A percentile compares a stretch with the other conserved stretches of the same genome.
These are phyloP conservation scores for Xylariaceae sp. DNA, from an alignment of 2,329 filamentous ascomycete species.

Conservation along the genomic window DNA sequence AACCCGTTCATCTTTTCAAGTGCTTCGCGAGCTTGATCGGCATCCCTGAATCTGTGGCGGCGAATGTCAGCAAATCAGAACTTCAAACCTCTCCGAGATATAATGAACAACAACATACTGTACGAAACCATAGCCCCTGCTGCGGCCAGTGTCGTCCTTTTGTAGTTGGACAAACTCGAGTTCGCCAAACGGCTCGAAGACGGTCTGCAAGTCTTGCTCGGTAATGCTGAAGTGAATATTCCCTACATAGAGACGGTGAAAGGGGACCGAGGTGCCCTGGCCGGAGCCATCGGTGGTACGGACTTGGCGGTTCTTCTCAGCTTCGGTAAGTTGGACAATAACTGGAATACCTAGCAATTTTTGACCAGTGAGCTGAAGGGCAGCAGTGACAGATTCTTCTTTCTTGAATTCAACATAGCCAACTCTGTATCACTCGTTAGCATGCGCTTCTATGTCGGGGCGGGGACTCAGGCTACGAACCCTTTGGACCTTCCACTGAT, in stretches of 20 bases:
- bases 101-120: slow-evolving; percentile 61
- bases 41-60: slow-evolving; percentile 70
- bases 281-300: slow-evolving; percentile 67
- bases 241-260: slow-evolving; percentile 96
- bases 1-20: slow-evolving; percentile 99
- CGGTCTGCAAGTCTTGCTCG: slow-evolving; percentile 88
- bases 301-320: slow-evolving; percentile 97
- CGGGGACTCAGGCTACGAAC: slow-evolving; percentile 46
- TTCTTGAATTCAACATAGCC: slow-evolving; percentile 99
- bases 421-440: slow-evolving; percentile 56
- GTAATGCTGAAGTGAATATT: slow-evolving; percentile 99
- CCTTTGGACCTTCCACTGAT: slow-evolving; percentile 97
- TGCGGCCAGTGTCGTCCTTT: slow-evolving; percentile 86
- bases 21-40: slow-evolving; percentile 85
- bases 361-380: slow-evolving; percentile 96
- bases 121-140: slow-evolving; percentile 95
- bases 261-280: slow-evolving; percentile 80
- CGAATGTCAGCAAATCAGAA: too few relatives aligned
- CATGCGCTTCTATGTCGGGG: not conserved
- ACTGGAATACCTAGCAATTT: slow-evolving; percentile 98
- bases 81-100: not conserved
- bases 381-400: slow-evolving; percentile 87
- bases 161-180: slow-evolving; percentile 96
- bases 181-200: slow-evolving; percentile 96
- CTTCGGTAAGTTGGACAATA: slow-evolving; percentile 96